These are phyloP conservation scores for Sedum album DNA, from an alignment of 164 flowering plant genomes.

Conservation along the genomic window DNA sequence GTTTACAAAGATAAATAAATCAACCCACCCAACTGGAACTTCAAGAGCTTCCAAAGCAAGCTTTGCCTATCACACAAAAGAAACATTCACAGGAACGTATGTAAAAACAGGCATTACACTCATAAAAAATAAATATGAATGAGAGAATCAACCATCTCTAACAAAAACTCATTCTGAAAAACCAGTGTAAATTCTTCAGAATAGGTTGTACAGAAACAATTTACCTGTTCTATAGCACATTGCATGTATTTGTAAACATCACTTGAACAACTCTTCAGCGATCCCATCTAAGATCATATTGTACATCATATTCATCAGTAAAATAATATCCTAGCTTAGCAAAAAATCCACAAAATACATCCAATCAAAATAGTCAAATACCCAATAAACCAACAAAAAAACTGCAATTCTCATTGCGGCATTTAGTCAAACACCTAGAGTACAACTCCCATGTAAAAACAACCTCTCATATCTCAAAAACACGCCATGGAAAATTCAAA, in stretches of 20 bases:
- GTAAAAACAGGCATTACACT: background rate
- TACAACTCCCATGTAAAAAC: background rate
- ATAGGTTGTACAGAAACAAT: background rate
- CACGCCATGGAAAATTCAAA: background rate
- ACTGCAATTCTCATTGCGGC: background rate
- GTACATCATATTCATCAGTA: background rate
- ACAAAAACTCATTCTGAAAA: background rate
- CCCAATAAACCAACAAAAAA: background rate
- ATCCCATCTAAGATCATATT: slow-evolving; percentile 18
- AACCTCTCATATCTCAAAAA: background rate
- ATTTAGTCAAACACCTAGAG: background rate
- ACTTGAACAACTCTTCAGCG: slow-evolving; percentile 10
- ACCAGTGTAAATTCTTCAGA: background rate
- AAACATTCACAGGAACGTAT: background rate
- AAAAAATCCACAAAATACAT: background rate
- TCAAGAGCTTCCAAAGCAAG: slow-evolving; percentile 39
- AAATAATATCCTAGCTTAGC: background rate
- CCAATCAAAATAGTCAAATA: background rate
- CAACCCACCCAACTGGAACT: slow-evolving; percentile 44
- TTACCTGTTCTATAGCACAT: slow-evolving; percentile 51
- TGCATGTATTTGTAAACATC: slow-evolving; percentile 38
- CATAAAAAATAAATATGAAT: background rate
- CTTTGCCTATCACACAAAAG: slow-evolving; percentile 26
- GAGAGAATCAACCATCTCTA: too few relatives aligned
- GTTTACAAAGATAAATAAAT: background rate